Base-by-base conservation (phyloP, 108 stramenopile species). In the Nitzschia inconspicua region DNA sequence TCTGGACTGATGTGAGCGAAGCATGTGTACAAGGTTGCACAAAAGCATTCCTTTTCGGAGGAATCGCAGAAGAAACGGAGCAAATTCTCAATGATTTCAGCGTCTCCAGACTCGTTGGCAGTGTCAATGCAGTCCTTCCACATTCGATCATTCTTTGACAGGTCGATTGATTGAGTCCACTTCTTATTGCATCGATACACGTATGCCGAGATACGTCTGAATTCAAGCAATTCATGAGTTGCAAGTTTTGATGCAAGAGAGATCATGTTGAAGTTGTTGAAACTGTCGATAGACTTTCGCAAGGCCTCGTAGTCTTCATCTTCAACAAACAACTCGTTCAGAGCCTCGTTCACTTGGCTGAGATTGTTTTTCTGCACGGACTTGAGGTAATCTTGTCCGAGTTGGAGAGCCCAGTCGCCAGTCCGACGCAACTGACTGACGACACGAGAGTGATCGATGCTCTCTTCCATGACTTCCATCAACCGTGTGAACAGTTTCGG, bases 71-170 rank as follows among this genome's bases (percentile, higher is more conserved):
- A 99, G 96, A 96, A 98, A 44, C 95, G 86, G 34, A 99, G 77
- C 23, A 99, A 76, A 36, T 84, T 89, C 70, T 98, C 99, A 47
- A 95, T 94, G 28, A 96, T 89, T 36, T 94, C 94, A 14, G 71
- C 57, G 59, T 94, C 91, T 20, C 78, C 78, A n/a, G 96, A 96
- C 67, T 92, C 92, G 35, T 97, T 95, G 48, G 96, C 97, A 26
- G 98, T 97, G 57, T 99, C 97, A 70, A 98, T 98, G 63, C 97
- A 97, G 54, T 99, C 99, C 84, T 98, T 98, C 93, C 94, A 98
- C 97, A 98, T 98, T 41, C 86, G 89, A 68, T 98, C 97, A 50
- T 85, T 85, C 93, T 99, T 99, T 34, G 95, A 95, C 30, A 99
- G 87, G 7, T 84, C 88, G 47, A 99, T 95, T 18, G 91, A 93